Percentiles rank a stretch among this genome's conserved stretches.
Conservation (phyloP, 1,139 yeast genomes). For the Candida sp. region DNA sequence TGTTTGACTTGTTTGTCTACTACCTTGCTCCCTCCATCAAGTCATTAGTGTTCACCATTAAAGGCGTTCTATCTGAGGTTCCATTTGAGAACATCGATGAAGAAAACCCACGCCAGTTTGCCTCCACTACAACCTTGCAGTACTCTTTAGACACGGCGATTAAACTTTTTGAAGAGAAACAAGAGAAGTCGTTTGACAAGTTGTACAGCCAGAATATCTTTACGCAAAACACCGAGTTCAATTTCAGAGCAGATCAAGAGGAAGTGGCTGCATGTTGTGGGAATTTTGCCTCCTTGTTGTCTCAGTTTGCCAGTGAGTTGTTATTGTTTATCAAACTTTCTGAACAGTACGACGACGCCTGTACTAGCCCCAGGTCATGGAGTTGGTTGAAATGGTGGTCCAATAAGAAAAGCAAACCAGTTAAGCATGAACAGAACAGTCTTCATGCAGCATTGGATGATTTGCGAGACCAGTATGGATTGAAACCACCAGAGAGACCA, state of each 20-base stretch:
- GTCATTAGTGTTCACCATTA: conserved; percentile 66
- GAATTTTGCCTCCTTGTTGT: conserved; percentile 69
- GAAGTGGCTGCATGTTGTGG: conserved; percentile 89
- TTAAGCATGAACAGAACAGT: conserved; percentile 14
- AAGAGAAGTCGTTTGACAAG: conserved; percentile 57
- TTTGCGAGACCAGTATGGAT: conserved; percentile 33
- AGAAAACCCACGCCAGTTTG: conserved; percentile 32
- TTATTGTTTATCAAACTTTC: conserved; percentile 50
- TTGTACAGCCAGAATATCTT: conserved; percentile 66
- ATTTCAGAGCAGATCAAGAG: conserved; percentile 68
- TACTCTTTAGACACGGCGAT: conserved; percentile 57
- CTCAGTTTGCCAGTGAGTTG: conserved; percentile 66
- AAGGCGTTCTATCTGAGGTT: conserved; percentile 61
- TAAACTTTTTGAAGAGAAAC: conserved; percentile 58
- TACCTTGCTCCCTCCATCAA: conserved; percentile 76
- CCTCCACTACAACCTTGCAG: conserved; percentile 45
- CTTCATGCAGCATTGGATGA: conserved; percentile 43
- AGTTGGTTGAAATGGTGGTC: conserved; percentile 59
- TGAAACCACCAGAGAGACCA: conserved; percentile 4
- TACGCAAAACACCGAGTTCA: conserved; percentile 33
- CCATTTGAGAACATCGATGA: conserved; percentile 52
- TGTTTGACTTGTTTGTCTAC: conserved; percentile 68
- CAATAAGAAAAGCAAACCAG: conserved; percentile 1
- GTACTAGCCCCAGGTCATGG: conserved; percentile 41
- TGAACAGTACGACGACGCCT: conserved; percentile 40